Evolutionary conservation across 495 filamentous ascomycete genomes (phyloP).

Genomic region (Physcia stellaris): DNA sequence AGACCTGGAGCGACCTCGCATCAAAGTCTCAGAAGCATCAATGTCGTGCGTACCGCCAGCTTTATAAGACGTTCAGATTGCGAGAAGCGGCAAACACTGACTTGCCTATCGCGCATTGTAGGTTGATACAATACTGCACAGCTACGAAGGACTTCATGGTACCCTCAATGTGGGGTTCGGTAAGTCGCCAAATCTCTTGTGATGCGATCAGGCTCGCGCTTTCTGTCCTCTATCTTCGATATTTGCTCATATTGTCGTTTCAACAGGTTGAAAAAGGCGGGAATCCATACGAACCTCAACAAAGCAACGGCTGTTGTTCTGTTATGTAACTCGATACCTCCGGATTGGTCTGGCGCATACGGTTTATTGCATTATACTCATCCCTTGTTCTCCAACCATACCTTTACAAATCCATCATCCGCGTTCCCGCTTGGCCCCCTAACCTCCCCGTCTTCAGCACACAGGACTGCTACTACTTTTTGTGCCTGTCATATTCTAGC

Average conservation of each 20-base stretch:
- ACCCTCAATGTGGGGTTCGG: constrained; percentile 86
- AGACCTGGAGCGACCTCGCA: constrained; percentile 85
- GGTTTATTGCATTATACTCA: constrained; percentile 6
- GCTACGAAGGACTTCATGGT: constrained; percentile 98
- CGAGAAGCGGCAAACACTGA: too few species aligned
- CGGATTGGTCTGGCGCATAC: constrained; percentile 10
- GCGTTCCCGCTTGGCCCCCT: background rate
- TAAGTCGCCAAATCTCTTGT: too few species aligned
- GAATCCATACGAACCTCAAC: constrained; percentile 92
- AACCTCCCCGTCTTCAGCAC: too few species aligned
- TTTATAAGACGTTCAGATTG: background rate
- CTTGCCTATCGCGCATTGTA: too few species aligned
- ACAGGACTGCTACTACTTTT: too few species aligned
- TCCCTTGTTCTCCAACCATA: background rate
- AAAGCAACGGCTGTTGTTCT: constrained; percentile 77
- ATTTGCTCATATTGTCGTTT: too few species aligned
- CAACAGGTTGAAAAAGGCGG: constrained; percentile 70
- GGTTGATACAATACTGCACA: constrained; percentile 92
- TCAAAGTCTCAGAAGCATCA: constrained; percentile 87
- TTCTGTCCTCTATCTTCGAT: too few species aligned
- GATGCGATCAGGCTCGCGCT: too few species aligned
- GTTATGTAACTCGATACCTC: constrained; percentile 56
- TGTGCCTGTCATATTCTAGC: too few species aligned
- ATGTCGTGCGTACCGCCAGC: constrained; percentile 90
- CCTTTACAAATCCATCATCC: background rate